phyloP scores from a whole-genome alignment of 176 grass and related monocot species.

The Phoenix roebelenii region DNA sequence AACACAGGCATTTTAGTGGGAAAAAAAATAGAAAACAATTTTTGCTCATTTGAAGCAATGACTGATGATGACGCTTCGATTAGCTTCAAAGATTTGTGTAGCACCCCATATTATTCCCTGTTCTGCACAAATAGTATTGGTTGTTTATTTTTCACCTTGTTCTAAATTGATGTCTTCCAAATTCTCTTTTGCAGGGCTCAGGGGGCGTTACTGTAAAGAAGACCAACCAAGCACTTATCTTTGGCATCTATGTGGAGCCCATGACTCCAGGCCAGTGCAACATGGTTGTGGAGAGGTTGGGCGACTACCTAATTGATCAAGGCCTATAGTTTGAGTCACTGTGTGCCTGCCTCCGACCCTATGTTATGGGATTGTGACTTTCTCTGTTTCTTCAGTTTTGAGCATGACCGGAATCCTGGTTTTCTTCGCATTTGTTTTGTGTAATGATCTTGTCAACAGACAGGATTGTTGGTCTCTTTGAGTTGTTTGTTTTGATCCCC shows the following conservation, averaged over 20 bases:
- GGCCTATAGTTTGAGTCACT: conserved; percentile 34
- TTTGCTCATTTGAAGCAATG: too few relatives aligned
- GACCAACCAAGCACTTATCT: conserved; percentile 62
- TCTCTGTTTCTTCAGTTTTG: background rate
- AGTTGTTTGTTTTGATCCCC: background rate
- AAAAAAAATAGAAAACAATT: too few relatives aligned
- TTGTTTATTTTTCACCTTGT: too few relatives aligned
- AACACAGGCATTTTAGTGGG: too few relatives aligned
- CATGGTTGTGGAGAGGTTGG: conserved; percentile 84
- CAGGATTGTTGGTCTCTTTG: background rate
- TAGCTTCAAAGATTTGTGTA: too few relatives aligned
- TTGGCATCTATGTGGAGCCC: conserved; percentile 90
- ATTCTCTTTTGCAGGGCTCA: conserved; percentile 37
- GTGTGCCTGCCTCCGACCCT: too few relatives aligned
- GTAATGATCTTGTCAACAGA: background rate
- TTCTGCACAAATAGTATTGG: too few relatives aligned
- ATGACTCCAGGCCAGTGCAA: conserved; percentile 91
- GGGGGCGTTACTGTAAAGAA: conserved; percentile 83
- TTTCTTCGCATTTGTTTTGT: conserved; percentile 1
- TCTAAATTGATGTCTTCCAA: too few relatives aligned
- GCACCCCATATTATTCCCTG: too few relatives aligned
- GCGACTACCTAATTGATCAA: conserved; percentile 81
- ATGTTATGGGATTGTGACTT: background rate
- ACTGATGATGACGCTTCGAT: too few relatives aligned
- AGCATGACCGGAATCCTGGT: background rate